Evolutionary conservation across 2,329 filamentous ascomycete species (phyloP), one percentile per base, ranked within the genome.

Genomic region (Phialophora chinensis): DNA sequence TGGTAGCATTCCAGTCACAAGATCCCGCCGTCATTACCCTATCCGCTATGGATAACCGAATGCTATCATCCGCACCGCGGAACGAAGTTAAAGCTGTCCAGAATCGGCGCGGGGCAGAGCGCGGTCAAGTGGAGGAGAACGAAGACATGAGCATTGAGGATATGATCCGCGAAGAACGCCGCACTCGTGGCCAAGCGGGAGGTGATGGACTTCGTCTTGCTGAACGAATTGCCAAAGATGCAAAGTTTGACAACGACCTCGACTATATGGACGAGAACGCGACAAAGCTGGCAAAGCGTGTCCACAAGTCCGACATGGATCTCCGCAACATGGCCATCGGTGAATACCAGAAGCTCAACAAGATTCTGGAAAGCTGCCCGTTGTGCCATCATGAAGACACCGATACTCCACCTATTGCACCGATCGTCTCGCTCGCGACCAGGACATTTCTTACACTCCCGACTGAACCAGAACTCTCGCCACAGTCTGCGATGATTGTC

Each of bases 201-300:
- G 92, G 92, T 61, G 93, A 97, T 75, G 91, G 91, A 0, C 83
- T 89, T 72, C 87, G 91, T 3, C 86, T 97, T 35, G 95, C 95
- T 2, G 93, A 98, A 77, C 88, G 93, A 66, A 99, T 99, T 72
- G 92, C 93, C 62, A 96, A 96, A 76, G 95, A 99, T 77, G 87
- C 81, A 57, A 96, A 93, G 75, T 99, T 96, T 76, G 90, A 92
- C 75, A 88, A 96, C 74, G 91, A 96, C 77, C 87, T 99, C 29
- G 94, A 99, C 62, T 99, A 99, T 79, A 91, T 98, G 85, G 94
- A 99, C 76, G 95, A 98, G 73, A 98, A 99, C 75, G 95, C 95
- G 17, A 86, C 88, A 60, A 96, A 94, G 78, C 87, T 99, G 12
- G 93, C 94, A 31, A 90, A 89, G 74, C 89, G 91, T 29, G 90